phyloP scores from a whole-genome alignment of 2,329 filamentous ascomycete species.

The Colletotrichum destructivum region DNA sequence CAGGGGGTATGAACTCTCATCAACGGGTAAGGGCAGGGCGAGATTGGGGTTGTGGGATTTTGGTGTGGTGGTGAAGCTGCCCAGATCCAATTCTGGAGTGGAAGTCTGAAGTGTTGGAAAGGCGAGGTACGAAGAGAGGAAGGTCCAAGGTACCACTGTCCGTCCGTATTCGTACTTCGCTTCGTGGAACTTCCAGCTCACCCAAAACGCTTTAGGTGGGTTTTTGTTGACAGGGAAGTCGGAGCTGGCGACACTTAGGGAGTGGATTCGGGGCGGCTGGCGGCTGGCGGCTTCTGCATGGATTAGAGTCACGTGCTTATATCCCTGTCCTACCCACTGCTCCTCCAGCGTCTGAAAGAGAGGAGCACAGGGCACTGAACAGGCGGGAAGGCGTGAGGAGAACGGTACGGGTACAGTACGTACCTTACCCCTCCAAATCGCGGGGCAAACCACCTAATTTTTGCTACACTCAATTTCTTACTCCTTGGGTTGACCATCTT shows the following conservation, averaged over 20 bases:
- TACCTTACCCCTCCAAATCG: constrained; percentile 44
- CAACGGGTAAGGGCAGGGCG: constrained; percentile 32
- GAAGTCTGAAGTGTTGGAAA: constrained; percentile 11
- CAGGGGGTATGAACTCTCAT: constrained; percentile 24
- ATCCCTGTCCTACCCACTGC: neutral
- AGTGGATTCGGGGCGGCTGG: constrained; percentile 3
- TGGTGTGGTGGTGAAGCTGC: constrained; percentile 24
- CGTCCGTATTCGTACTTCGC: neutral
- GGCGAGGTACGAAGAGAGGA: constrained; percentile 10
- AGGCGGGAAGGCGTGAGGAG: neutral
- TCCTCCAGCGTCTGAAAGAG: neutral
- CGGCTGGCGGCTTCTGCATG: constrained; percentile 6
- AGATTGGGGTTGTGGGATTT: constrained; percentile 19
- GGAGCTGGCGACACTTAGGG: constrained; percentile 13
- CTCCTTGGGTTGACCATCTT: neutral
- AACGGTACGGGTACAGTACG: constrained; percentile 9
- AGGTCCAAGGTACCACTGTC: constrained; percentile 1
- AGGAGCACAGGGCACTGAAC: neutral
- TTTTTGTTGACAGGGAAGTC: constrained; percentile 30
- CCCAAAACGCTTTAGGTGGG: constrained; percentile 43
- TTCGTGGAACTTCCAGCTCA: constrained; percentile 45
- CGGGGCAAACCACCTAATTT: constrained; percentile 42
- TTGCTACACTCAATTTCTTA: neutral
- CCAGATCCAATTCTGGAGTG: constrained; percentile 30
- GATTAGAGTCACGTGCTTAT: constrained; percentile 27